These are phyloP conservation scores for Scopulariopsis brevicaulis DNA, from an alignment of 2,329 filamentous ascomycete species.

Conservation along the genomic window DNA sequence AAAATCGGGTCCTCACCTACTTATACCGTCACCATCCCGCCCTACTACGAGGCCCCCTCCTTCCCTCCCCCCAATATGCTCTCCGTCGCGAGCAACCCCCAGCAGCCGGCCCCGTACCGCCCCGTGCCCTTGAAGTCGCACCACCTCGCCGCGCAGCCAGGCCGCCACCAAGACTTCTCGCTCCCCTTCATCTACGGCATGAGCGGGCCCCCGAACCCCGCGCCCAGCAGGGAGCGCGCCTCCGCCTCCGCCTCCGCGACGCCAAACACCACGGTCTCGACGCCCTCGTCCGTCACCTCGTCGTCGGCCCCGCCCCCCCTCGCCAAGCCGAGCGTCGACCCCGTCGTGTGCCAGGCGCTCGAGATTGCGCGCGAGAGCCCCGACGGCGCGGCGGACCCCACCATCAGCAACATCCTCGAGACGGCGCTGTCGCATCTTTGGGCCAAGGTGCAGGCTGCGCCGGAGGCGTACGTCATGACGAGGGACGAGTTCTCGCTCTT, in stretches of 20 bases:
- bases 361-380: conserved; percentile 66
- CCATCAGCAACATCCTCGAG: conserved; percentile 55
- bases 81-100: conserved; percentile 14
- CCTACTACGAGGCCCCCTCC: neutral
- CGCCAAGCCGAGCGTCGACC: conserved; percentile 6
- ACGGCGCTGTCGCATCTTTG: conserved; percentile 53
- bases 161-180: neutral
- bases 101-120: conserved; percentile 10
- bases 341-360: conserved; percentile 53
- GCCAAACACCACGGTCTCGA: neutral
- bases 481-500: conserved; percentile 75
- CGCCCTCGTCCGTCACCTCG: neutral
- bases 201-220: conserved; percentile 4
- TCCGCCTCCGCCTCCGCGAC: conserved; percentile 9
- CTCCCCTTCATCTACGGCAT: conserved; percentile 1
- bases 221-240: neutral
- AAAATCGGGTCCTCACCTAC: neutral
- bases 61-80: conserved; percentile 14
- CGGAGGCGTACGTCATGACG: conserved; percentile 60
- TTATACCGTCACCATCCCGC: conserved; percentile 2
- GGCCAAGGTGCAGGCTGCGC: conserved; percentile 52
- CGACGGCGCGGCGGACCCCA: conserved; percentile 51
- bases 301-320: conserved; percentile 1
- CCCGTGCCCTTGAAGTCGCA: conserved; percentile 10
- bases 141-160: conserved; percentile 5